Conservation (phyloP, 805 yeast species). For the Starmera quercuum region DNA sequence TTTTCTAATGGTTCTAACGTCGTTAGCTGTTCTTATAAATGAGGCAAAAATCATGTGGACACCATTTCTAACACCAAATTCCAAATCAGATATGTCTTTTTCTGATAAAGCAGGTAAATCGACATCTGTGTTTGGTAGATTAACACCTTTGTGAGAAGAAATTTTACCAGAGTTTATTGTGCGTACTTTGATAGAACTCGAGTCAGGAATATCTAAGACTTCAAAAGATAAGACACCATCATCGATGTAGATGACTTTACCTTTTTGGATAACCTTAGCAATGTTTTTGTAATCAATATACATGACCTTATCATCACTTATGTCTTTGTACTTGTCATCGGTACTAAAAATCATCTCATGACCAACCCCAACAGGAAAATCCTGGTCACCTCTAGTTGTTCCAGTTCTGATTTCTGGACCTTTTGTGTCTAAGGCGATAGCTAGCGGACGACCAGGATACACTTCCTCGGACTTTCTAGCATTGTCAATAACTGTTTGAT, state of each 20-base stretch:
- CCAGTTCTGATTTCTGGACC: constrained; percentile 99
- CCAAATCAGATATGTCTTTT: constrained; percentile 88
- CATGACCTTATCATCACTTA: constrained; percentile 76
- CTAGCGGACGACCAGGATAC: constrained; percentile 93
- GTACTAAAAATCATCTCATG: constrained; percentile 94
- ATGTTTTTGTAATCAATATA: constrained; percentile 93
- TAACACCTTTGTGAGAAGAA: constrained; percentile 97
- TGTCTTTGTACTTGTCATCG: constrained; percentile 66
- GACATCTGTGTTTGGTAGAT: constrained; percentile 97
- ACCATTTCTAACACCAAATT: constrained; percentile 93
- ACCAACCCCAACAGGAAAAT: constrained; percentile 75
- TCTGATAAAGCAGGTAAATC: constrained; percentile 97
- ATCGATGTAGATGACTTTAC: constrained; percentile 89
- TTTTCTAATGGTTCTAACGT: constrained; percentile 82
- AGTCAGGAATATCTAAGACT: constrained; percentile 79
- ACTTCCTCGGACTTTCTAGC: constrained; percentile 89
- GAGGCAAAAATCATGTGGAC: constrained; percentile 99
- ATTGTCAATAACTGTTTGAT: constrained; percentile 93
- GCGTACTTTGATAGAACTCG: constrained; percentile 72
- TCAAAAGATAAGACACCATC: constrained; percentile 97
- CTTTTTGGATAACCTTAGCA: constrained; percentile 83
- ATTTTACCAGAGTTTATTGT: constrained; percentile 94
- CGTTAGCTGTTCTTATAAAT: constrained; percentile 91
- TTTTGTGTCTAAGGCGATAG: constrained; percentile 97
- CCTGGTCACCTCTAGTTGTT: constrained; percentile 72